Conservation (phyloP, 176 grass and related monocot species). For the Carex pumila region DNA sequence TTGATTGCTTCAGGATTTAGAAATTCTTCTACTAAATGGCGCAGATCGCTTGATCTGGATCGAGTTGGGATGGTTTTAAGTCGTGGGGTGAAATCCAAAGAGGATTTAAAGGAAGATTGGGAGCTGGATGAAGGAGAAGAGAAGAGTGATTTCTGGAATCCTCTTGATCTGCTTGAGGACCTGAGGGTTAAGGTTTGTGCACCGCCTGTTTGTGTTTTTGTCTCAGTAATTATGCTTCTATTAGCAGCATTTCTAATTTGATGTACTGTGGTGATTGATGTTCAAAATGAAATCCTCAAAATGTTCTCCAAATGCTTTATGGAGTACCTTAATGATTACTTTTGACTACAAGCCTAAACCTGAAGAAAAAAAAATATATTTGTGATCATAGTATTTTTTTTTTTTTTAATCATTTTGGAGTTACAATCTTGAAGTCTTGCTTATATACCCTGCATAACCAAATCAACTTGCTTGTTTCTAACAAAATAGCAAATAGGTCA, state of each 20-base stretch:
- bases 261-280: not conserved
- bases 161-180: not conserved
- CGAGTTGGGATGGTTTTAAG: not conserved
- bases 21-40: not conserved
- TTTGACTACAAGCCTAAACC: not conserved
- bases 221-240: not conserved
- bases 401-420: not conserved
- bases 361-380: no score
- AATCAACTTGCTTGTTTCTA: not conserved
- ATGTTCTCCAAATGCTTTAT: not conserved
- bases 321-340: not conserved
- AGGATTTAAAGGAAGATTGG: conserved; percentile 7
- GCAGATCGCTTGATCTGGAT: conserved; percentile 1
- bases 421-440: not conserved
- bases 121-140: not conserved
- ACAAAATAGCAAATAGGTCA: not conserved
- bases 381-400: no score
- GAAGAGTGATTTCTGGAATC: not conserved
- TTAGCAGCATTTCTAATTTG: not conserved
- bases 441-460: not conserved
- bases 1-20: not conserved
- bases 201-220: not conserved
- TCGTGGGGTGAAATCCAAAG: conserved; percentile 8
- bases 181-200: conserved; percentile 4
- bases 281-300: not conserved